A percentile compares a stretch with the other conserved stretches of the same genome.
phyloP scores from a whole-genome alignment of 768 basidiomycete species.

The Suillus subluteus region DNA sequence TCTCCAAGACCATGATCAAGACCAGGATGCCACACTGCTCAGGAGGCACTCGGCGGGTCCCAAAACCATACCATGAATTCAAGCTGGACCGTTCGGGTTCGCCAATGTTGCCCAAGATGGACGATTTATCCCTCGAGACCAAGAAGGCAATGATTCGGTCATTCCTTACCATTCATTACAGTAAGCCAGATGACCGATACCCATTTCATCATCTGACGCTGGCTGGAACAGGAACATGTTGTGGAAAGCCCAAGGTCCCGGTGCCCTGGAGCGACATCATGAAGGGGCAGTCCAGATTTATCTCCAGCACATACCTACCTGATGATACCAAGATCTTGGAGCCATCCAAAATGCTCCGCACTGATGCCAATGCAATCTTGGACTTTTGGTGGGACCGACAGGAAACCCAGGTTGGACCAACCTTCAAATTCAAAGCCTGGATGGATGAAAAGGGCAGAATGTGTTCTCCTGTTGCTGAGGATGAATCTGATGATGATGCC shows the following conservation, averaged over 20 bases:
- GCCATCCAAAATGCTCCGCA: no score
- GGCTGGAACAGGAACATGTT: no score
- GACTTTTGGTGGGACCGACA: background rate
- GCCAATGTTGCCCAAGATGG: background rate
- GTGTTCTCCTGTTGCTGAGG: no score
- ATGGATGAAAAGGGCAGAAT: background rate
- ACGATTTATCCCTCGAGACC: background rate
- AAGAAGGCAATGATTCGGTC: background rate
- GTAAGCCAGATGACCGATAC: background rate
- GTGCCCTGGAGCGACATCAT: no score
- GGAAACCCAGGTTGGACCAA: background rate
- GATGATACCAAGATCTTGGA: no score
- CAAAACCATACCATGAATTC: background rate
- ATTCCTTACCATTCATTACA: background rate
- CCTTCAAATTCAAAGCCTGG: background rate
- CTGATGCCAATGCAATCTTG: background rate
- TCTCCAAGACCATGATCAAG: background rate
- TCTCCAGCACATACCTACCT: no score
- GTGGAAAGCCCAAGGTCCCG: no score
- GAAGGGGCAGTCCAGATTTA: no score
- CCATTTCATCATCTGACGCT: no score
- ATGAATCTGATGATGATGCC: no score
- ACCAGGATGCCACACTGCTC: background rate
- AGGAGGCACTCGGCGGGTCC: background rate
- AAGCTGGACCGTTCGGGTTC: background rate